These are phyloP conservation scores for Talaromyces trachyspermus DNA, from an alignment of 495 filamentous ascomycete species.

Conservation along the genomic window DNA sequence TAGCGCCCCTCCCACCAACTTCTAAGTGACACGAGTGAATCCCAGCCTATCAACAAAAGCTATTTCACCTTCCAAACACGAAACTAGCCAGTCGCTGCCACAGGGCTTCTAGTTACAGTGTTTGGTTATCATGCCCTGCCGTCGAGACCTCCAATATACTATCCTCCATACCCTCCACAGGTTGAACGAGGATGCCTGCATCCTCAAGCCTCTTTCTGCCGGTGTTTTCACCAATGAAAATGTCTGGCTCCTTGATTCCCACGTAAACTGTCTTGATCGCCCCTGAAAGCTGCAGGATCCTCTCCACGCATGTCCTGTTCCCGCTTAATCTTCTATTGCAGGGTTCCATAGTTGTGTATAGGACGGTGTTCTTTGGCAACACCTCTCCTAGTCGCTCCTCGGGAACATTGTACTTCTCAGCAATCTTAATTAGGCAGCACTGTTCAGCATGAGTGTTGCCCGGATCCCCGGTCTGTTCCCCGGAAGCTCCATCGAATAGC, in stretches of 20 bases:
- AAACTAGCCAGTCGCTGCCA: too few relatives aligned
- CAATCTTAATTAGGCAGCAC: slow-evolving; percentile 42
- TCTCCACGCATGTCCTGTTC: slow-evolving; percentile 20
- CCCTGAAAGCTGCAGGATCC: slow-evolving; percentile 20
- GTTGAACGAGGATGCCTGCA: slow-evolving; percentile 15
- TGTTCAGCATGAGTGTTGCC: slow-evolving; percentile 38
- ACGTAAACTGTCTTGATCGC: slow-evolving; percentile 24
- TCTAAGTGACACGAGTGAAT: too few relatives aligned
- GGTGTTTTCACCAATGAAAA: slow-evolving; percentile 20
- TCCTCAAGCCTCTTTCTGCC: slow-evolving; percentile 18
- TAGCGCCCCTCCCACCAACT: too few relatives aligned
- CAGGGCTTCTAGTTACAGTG: too few relatives aligned
- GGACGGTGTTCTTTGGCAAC: slow-evolving; percentile 27
- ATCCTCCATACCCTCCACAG: slow-evolving; percentile 20
- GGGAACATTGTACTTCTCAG: slow-evolving; percentile 27
- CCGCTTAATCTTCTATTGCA: slow-evolving; percentile 27
- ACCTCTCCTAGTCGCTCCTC: slow-evolving; percentile 31
- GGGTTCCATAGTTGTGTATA: slow-evolving; percentile 32
- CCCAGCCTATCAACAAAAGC: too few relatives aligned
- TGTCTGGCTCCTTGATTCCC: slow-evolving; percentile 25
- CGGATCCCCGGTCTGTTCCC: slow-evolving; percentile 25
- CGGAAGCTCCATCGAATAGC: slow-evolving; percentile 26
- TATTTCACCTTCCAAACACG: too few relatives aligned
- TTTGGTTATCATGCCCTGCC: slow-evolving; percentile 24
- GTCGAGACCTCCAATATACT: slow-evolving; percentile 19